A percentile compares a stretch with the other conserved stretches of the same genome.
Conservation (phyloP, 768 basidiomycete species). For the Boletellus sp. region DNA sequence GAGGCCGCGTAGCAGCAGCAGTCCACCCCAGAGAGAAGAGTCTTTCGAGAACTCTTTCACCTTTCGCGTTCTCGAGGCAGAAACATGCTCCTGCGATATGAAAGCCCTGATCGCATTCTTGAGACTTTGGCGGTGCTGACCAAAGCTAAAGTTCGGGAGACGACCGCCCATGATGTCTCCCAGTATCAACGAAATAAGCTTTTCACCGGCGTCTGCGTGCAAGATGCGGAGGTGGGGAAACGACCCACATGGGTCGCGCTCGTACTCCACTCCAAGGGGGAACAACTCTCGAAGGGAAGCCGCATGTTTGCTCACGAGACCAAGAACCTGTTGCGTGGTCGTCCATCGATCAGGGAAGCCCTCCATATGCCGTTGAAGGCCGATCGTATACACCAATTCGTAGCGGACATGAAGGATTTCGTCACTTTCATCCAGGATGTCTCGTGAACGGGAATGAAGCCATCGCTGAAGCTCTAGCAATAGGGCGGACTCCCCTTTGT, state of each 20-base stretch:
- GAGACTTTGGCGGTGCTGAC: not conserved
- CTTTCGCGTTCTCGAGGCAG: not conserved
- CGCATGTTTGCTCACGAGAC: conserved; percentile 20
- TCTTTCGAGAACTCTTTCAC: conserved; percentile 1
- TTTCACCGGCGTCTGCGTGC: conserved; percentile 2
- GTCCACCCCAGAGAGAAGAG: conserved; percentile 4
- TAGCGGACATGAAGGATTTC: conserved; percentile 45
- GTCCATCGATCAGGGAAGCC: conserved; percentile 43
- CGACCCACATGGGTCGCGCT: conserved; percentile 2
- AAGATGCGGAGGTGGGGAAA: conserved; percentile 15
- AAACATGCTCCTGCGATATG: conserved; percentile 1
- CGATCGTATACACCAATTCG: conserved; percentile 47
- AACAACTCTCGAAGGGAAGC: not conserved
- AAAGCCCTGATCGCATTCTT: conserved; percentile 5
- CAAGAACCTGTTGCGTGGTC: conserved; percentile 37
- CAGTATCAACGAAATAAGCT: conserved; percentile 8
- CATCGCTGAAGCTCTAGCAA: conserved; percentile 21
- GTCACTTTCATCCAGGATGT: conserved; percentile 24
- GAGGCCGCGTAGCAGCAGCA: conserved; percentile 26
- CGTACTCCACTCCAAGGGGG: conserved; percentile 8
- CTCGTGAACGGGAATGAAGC: conserved; percentile 17
- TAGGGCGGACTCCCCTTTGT: conserved; percentile 8
- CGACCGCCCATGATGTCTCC: conserved; percentile 8
- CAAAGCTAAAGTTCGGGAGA: conserved; percentile 8
- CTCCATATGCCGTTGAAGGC: conserved; percentile 36